A percentile compares a stretch with the other conserved stretches of the same genome.
phyloP scores from a whole-genome alignment of 176 grass and related monocot species.

The Rhynchospora pubera region DNA sequence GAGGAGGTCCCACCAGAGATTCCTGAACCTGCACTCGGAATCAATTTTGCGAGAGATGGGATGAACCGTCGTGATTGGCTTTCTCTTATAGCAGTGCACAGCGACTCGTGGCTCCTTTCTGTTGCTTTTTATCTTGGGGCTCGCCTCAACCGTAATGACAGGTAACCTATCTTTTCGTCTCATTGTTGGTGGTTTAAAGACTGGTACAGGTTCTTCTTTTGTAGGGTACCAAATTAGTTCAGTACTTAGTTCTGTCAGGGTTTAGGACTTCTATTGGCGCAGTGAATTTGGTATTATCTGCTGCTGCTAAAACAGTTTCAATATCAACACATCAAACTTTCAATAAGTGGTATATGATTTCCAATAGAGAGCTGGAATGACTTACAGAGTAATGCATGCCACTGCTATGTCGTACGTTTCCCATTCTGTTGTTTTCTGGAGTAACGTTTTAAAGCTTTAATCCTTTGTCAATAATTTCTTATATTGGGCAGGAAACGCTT shows the following conservation, averaged over 20 bases:
- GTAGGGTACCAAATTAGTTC: neutral
- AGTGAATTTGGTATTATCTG: neutral
- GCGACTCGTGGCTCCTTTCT: slow-evolving; percentile 29
- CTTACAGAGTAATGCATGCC: neutral
- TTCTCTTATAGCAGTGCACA: slow-evolving; percentile 26
- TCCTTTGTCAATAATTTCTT: neutral
- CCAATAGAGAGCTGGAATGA: neutral
- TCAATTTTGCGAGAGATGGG: slow-evolving; percentile 31
- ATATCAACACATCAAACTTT: neutral
- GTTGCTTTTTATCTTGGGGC: slow-evolving; percentile 28
- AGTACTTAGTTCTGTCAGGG: neutral
- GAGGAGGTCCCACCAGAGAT: slow-evolving; percentile 31
- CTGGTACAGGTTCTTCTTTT: neutral
- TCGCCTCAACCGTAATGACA: slow-evolving; percentile 32
- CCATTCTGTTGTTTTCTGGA: neutral
- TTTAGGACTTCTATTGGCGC: neutral
- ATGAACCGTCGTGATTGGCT: slow-evolving; percentile 30
- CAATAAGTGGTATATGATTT: neutral
- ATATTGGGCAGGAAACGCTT: slow-evolving; percentile 44
- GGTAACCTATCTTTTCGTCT: neutral
- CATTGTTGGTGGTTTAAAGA: neutral
- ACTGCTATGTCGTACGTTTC: neutral
- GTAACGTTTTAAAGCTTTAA: neutral
- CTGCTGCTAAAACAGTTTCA: neutral
- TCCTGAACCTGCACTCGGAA: slow-evolving; percentile 24